Base-by-base conservation (phyloP, 2,329 filamentous ascomycete species). In the Aspergillus japonicus region DNA sequence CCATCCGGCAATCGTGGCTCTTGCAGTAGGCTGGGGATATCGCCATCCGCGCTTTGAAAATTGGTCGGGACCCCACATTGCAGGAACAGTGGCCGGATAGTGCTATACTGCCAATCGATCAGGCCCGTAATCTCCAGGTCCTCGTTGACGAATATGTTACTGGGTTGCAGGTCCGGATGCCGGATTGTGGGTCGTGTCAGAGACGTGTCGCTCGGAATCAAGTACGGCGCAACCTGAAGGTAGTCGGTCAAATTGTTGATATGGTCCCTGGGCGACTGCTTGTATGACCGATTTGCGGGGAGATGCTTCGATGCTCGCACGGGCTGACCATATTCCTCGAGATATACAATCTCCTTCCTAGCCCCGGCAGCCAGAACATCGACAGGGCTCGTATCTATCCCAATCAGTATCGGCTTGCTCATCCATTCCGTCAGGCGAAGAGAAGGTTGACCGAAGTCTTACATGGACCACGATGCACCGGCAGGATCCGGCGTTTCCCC, bases 11-110 rank as follows among this genome's bases (percentile, higher is more conserved):
- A 55, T 16, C 51, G 57, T 12, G 62, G 61, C 5, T 56, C 39
- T 42, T 58, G 54, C 7, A 68, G 48, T 33, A 56, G 57, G 56
- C 68, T 66, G 2, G 67, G 65, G 8, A 66, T 35, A 2, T 57
- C 53, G 44, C 73, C 69, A 26, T 69, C 68, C 47, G 69, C 71
- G 50, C 72, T 73, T 54, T 73, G 69, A 42, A 73, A 68, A 60
- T 68, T 62, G 35, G 69, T 54, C 4, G 69, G 71, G 12, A 72
- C 69, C n/a, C 69, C 69, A 12, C 60, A 64, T 58, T 66, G 64
- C 5, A 72, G 56, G 54, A 67, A 71, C 21, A 72, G 57, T 26
- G 69, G 71, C 42, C 73, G 61, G 21, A 74, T 58, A 2, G 64
- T 59, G 31, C 62, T 56, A 54, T 72, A 59, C 57, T 74, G 67